phyloP scores from a whole-genome alignment of 352 stramenopile genomes.

The Achlya hypogyna region DNA sequence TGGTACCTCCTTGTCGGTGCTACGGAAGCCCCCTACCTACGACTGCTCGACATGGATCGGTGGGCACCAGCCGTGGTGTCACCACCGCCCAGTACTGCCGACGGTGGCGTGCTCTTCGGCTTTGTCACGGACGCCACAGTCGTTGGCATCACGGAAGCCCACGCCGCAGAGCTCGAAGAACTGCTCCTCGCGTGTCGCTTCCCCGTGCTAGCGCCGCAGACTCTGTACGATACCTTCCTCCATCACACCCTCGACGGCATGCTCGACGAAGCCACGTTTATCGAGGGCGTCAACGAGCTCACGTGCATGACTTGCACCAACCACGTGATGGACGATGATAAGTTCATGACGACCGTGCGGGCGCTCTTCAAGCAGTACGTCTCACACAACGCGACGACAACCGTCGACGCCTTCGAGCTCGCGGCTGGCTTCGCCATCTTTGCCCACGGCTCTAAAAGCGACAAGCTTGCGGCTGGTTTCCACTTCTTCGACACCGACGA shows the following conservation, averaged over 20 bases:
- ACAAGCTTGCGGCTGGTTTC: conserved; percentile 74
- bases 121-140: conserved; percentile 4
- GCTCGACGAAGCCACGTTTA: conserved; percentile 75
- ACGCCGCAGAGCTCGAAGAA: conserved; percentile 53
- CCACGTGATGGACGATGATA: conserved; percentile 64
- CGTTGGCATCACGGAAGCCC: conserved; percentile 44
- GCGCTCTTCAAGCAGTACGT: conserved; percentile 67
- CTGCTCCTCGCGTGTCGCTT: conserved; percentile 57
- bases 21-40: conserved; percentile 1
- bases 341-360: conserved; percentile 70
- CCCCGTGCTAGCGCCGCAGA: conserved; percentile 53
- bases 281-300: conserved; percentile 70
- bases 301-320: conserved; percentile 63
- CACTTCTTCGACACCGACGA: conserved; percentile 80
- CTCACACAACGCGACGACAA: conserved; percentile 34
- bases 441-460: conserved; percentile 74
- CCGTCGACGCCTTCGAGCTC: conserved; percentile 76
- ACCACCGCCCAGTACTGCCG: background rate
- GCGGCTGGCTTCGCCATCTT: conserved; percentile 76
- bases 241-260: conserved; percentile 75
- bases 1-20: conserved; percentile 14
- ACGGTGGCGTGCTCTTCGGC: background rate
- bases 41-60: conserved; percentile 7
- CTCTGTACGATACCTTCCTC: conserved; percentile 81
- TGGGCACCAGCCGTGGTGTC: background rate